Base-by-base conservation (phyloP, 306 rosid genomes). In the Astragalus membranaceus region DNA sequence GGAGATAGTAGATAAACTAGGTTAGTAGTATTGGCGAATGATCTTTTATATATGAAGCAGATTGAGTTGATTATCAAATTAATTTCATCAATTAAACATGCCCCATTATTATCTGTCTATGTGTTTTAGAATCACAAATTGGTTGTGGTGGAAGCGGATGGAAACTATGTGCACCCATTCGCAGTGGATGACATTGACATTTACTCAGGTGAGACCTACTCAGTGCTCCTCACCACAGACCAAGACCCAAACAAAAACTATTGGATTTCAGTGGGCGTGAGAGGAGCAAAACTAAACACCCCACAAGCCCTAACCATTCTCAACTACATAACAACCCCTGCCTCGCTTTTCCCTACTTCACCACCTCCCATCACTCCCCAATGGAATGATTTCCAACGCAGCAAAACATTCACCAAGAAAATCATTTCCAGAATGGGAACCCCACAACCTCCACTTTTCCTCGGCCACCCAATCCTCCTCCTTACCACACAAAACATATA, bases 71-170 rank as follows among this genome's bases (percentile, higher is more conserved):
- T 35, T 35, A 35, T 35, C 5, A 17, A 30, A 57, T 57, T 0
- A 35, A 7, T 4, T 33, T 57, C 26, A 33, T 57, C 12, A 33
- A 8, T 4, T 58, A 58, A 58, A 46, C 36, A 1, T 36, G 46
- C 8, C 2, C 2, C 30, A 36, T 9, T 36, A 36, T 14, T 36
- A 36, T 14, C 3, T 26, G 30, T 59, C 4, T 59, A 1, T 6
- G 3, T 47, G 81, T 12, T 26, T 6, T 48, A 93, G 98, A 85
- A 78, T 80, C 98, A 93, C 89, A 82, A 80, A 46, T 49, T 93
- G 69, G 10, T 83, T 56, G 96, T 90, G 72, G 94, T 90, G 54
- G 98, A 93, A 75, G 97, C 94, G 0, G 97, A 90, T n/a, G 97
- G 94, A 36, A 90, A 93, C 68, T 84, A 90, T n/a, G 82, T 93